Percentiles rank a stretch among this genome's conserved stretches.
Conservation (phyloP, 805 yeast genomes). For the Wickerhamomyces hampshirensis region DNA sequence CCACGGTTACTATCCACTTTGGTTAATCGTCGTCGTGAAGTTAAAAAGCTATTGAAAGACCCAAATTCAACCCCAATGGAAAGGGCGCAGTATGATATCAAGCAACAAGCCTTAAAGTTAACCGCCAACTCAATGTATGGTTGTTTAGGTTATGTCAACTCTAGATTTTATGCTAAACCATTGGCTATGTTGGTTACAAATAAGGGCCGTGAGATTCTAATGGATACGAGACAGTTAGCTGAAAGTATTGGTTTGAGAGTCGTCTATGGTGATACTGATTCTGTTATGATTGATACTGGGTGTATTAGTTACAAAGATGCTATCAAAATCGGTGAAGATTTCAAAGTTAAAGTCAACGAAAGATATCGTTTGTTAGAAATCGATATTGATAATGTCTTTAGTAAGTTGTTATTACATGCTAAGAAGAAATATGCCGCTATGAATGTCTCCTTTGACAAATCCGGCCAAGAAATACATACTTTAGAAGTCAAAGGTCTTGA, state of each 20-base stretch:
- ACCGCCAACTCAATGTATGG: conserved; percentile 99
- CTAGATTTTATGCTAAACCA: conserved; percentile 94
- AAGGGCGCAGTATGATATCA: conserved; percentile 83
- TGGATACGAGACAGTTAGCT: conserved; percentile 89
- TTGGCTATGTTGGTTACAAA: conserved; percentile 92
- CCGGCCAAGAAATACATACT: conserved; percentile 50
- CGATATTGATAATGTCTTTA: conserved; percentile 92
- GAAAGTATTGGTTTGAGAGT: conserved; percentile 80
- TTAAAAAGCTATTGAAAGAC: conserved; percentile 77
- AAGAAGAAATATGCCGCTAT: conserved; percentile 97
- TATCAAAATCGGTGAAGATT: conserved; percentile 73
- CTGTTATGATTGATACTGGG: conserved; percentile 96
- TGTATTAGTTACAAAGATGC: conserved; percentile 68
- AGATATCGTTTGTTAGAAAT: conserved; percentile 84
- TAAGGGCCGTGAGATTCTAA: conserved; percentile 91
- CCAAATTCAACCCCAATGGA: conserved; percentile 60
- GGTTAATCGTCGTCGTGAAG: conserved; percentile 90
- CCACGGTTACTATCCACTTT: conserved; percentile 80
- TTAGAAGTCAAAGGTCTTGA: conserved; percentile 95
- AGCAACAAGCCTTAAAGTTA: conserved; percentile 91
- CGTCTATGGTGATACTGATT: conserved; percentile 97
- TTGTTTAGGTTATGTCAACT: conserved; percentile 87
- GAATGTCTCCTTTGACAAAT: conserved; percentile 46
- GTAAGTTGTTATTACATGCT: conserved; percentile 79
- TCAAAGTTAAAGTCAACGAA: conserved; percentile 82